Evolutionary conservation across 2,329 filamentous ascomycete genomes (phyloP).

Genomic region (Podosphaera aphanis): DNA sequence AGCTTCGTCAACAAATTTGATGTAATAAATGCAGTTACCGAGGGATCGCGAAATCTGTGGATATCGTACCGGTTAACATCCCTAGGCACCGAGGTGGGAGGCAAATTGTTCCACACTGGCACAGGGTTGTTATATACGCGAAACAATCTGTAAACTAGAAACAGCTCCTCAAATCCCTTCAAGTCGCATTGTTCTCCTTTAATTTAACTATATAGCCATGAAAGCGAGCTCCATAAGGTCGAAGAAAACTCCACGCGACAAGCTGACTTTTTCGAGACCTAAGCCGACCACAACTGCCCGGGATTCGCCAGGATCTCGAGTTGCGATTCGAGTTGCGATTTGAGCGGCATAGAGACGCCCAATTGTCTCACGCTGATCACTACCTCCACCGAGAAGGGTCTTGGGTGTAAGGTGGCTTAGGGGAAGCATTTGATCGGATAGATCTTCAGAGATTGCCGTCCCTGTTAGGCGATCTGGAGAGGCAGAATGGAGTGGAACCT

Average conservation of each 20-base stretch:
- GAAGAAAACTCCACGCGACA: conserved; percentile 31
- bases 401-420: conserved; percentile 64
- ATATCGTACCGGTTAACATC: too few relatives aligned
- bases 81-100: too few relatives aligned
- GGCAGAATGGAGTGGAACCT: conserved; percentile 54
- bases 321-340: conserved; percentile 57
- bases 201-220: conserved; percentile 20
- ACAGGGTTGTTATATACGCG: too few relatives aligned
- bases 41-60: too few relatives aligned
- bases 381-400: conserved; percentile 66
- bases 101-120: too few relatives aligned
- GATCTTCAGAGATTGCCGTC: conserved; percentile 16
- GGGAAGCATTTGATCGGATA: conserved; percentile 31
- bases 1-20: too few relatives aligned
- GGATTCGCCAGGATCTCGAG: conserved; percentile 40
- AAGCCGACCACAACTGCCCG: conserved; percentile 38
- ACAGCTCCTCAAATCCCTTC: too few relatives aligned
- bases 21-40: too few relatives aligned
- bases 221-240: conserved; percentile 40
- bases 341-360: conserved; percentile 80
- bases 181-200: too few relatives aligned
- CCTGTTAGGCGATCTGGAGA: conserved; percentile 36
- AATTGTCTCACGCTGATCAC: conserved; percentile 53
- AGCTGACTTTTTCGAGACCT: conserved; percentile 26
- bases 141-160: too few relatives aligned